Evolutionary conservation across 768 basidiomycete species (phyloP), one percentile per base, ranked within the genome.

Genomic region (Boletus rufocinnamomeus): DNA sequence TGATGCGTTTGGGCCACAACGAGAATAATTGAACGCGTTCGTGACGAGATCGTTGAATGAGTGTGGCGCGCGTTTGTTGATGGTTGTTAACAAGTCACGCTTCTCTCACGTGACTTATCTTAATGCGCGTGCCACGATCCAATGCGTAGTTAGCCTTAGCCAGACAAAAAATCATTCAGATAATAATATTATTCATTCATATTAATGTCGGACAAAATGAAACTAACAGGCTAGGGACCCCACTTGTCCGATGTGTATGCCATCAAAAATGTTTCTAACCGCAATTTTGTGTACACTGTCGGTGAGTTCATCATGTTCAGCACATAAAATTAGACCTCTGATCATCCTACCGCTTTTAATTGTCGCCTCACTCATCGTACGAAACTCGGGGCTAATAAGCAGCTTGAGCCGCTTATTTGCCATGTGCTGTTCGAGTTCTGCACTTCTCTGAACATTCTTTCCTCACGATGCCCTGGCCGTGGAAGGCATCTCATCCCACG

Each of bases 61-160:
- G 6, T n/a, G 25, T 47, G 66, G 57, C 51, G 13, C 67, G 64
- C 44, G 40, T 62, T 59, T 73, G 59, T 66, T 68, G 65, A 55
- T 34, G 13, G 17, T 21, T 69, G 47, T 67, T 70, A 66, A 70
- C 66, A 58, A 62, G 68, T 72, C 17, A 50, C 38, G 11, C 16
- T 13, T 17, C 1, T 46, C 1, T 63, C 63, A 59, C 58, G 67
- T 66, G 66, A 66, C 38, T 14, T 35, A 14, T 5, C 4, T 14
- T 14, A 9, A 30, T 30, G 30, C 30, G 2, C 8, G 30, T 9
- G 30, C 28, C 6, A 28, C 28, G 6, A 30, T 30, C 8, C 2
- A 14, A 35, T 13, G 13, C 13, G 34, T 35, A 35, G 35, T 35
- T 35, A 35, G 35, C 35, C n/a, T n/a, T n/a, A n/a, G n/a, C n/a